A percentile compares a stretch with the other conserved stretches of the same genome.
phyloP scores from a whole-genome alignment of 306 rosid species.

The Myrica gale region DNA sequence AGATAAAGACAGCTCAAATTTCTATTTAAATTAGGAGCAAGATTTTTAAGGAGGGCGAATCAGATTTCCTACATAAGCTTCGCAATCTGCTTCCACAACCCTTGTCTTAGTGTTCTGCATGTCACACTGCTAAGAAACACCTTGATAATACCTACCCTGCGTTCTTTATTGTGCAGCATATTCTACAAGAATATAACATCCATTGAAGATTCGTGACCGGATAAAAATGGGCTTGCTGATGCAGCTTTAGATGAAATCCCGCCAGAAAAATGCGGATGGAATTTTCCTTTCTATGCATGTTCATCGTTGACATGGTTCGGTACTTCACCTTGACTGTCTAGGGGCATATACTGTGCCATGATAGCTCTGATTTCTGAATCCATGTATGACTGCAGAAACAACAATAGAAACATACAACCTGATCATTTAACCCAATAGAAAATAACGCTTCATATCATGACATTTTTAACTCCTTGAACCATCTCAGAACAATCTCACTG shows the following conservation, averaged over 20 bases:
- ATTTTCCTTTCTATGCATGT: constrained; percentile 45
- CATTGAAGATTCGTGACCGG: constrained; percentile 43
- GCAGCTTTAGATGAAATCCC: constrained; percentile 30
- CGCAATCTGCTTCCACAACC: constrained; percentile 25
- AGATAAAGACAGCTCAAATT: background rate
- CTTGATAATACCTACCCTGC: constrained; percentile 37
- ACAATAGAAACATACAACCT: constrained; percentile 18
- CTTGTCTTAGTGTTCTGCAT: constrained; percentile 27
- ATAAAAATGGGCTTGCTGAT: constrained; percentile 30
- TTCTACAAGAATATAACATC: constrained; percentile 34
- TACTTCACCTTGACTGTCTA: constrained; percentile 88
- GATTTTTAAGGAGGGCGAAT: background rate
- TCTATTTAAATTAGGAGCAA: background rate
- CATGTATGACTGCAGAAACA: constrained; percentile 83
- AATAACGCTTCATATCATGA: background rate
- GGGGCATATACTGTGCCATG: constrained; percentile 99
- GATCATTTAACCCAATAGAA: background rate
- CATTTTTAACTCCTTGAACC: background rate
- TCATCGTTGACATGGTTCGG: constrained; percentile 63
- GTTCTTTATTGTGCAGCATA: constrained; percentile 43
- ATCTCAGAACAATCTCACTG: background rate
- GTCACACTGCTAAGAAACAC: constrained; percentile 39
- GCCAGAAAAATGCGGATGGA: constrained; percentile 8
- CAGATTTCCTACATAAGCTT: constrained; percentile 2
- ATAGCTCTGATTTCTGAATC: constrained; percentile 98